Evolutionary conservation across 163 green algal species (phyloP).

Genomic region (Scenedesmus sp.): DNA sequence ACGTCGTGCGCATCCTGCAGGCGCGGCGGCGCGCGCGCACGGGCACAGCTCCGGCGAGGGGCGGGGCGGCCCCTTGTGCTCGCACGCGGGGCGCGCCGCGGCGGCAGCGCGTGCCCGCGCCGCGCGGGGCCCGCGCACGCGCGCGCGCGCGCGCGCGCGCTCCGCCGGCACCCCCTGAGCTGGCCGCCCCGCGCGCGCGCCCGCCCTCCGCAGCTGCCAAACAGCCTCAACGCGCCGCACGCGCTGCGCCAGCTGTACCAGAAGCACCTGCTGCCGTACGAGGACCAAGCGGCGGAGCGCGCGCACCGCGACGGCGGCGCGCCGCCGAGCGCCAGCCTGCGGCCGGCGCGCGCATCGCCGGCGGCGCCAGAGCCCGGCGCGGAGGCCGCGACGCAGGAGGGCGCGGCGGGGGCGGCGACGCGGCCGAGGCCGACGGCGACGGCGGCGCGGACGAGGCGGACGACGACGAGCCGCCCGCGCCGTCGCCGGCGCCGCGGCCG

Average conservation of each 20-base stretch:
- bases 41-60: not conserved
- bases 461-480: no score
- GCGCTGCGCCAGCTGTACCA: constrained; percentile 80
- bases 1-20: constrained; percentile 75
- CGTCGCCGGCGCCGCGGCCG: not conserved
- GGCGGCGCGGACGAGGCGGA: no score
- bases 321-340: not conserved
- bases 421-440: no score
- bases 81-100: no score
- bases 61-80: not conserved
- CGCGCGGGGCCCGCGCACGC: no score
- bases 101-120: no score
- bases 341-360: constrained; percentile 11
- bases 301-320: constrained; percentile 21
- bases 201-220: constrained; percentile 40
- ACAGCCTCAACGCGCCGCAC: constrained; percentile 67
- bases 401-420: constrained; percentile 11
- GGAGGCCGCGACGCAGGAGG: not conserved
- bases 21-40: constrained; percentile 40
- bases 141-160: no score
- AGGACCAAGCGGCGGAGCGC: constrained; percentile 61
- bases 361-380: constrained; percentile 21
- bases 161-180: not conserved
- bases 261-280: constrained; percentile 81
- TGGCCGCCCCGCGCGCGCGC: no score